Percentiles rank a stretch among this genome's conserved stretches.
Evolutionary conservation across 2,329 filamentous ascomycete species (phyloP).

Genomic region (Arthrobotrys conoides): DNA sequence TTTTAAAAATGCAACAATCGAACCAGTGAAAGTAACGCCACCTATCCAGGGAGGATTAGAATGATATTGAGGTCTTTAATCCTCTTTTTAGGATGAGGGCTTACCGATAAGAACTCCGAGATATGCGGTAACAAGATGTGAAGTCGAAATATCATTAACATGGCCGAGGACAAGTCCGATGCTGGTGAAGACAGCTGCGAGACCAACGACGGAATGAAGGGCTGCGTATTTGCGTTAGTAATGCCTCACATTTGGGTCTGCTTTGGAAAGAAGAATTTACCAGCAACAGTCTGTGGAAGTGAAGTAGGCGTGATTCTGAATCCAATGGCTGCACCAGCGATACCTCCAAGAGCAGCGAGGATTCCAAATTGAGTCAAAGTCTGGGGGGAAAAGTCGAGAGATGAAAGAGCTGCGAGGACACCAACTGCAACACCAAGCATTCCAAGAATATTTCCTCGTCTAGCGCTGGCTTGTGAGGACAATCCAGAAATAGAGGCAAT

Average conservation of each 20-base stretch:
- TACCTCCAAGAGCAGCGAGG: slow-evolving; percentile 78
- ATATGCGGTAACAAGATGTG: slow-evolving; percentile 89
- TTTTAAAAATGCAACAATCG: slow-evolving; percentile 90
- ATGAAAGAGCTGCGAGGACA: slow-evolving; percentile 84
- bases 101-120: slow-evolving; percentile 84
- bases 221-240: slow-evolving; percentile 68
- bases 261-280: slow-evolving; percentile 6
- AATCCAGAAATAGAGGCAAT: slow-evolving; percentile 85
- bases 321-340: slow-evolving; percentile 79
- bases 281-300: slow-evolving; percentile 84
- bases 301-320: slow-evolving; percentile 89
- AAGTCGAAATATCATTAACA: slow-evolving; percentile 78
- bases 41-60: slow-evolving; percentile 65
- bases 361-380: slow-evolving; percentile 84
- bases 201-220: slow-evolving; percentile 88
- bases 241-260: background rate
- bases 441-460: slow-evolving; percentile 87
- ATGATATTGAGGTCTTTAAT: background rate
- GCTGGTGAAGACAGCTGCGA: slow-evolving; percentile 89
- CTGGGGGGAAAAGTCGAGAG: slow-evolving; percentile 83
- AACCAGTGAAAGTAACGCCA: slow-evolving; percentile 91
- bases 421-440: slow-evolving; percentile 87
- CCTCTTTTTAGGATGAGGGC: background rate
- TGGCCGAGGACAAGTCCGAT: slow-evolving; percentile 87
- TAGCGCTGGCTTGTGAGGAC: slow-evolving; percentile 84